Evolutionary conservation across 768 basidiomycete species (phyloP), one percentile per base, ranked within the genome.

Genomic region (Tulasnella sp.): DNA sequence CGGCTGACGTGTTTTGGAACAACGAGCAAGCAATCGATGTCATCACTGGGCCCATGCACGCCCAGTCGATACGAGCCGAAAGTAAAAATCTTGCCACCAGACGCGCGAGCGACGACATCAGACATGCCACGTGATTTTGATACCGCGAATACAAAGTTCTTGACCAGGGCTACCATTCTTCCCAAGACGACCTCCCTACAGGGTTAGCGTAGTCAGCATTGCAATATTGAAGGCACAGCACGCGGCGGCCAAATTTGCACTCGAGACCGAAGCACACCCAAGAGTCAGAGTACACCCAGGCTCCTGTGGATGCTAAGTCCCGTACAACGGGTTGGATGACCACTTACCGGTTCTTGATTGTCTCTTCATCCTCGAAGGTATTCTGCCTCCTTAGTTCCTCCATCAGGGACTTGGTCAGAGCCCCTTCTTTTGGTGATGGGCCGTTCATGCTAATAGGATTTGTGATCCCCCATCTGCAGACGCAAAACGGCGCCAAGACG

Each of bases 21-120:
- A 46, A 99, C 97, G 84, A 95, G 94, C 31, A 99, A 87, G n/a
- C 97, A 98, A 87, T 99, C 98, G 84, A 99, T 98, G 90, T 99
- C 97, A 74, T 93, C 89, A 3, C 95, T 94, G 46, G 97, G 98
- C 18, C 95, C 95, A 85, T 99, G 98, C 31, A 99, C 98, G 80
- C 98, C 98, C 74, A 99, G 87, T 83, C 98, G 93, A 88, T 98
- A 99, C 75, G 97, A 98, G 58, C 98, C 98, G 85, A 97, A 99
- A 10, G 98, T 99, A 85, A 96, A 99, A 84, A 99, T 99, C 88
- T 99, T 97, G 81, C 97, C 98, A 75, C 98, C 98, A 12, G 98
- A 95, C 73, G 94, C 92, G 75, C 87, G 90, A 12, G 97, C 97
- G 1, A 95, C 93, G 27, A 92, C 86, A 81, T 98, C 96, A 42